A percentile compares a stretch with the other conserved stretches of the same genome.
Conservation (phyloP, 2,329 filamentous ascomycete genomes). For the Penicillium sp. region DNA sequence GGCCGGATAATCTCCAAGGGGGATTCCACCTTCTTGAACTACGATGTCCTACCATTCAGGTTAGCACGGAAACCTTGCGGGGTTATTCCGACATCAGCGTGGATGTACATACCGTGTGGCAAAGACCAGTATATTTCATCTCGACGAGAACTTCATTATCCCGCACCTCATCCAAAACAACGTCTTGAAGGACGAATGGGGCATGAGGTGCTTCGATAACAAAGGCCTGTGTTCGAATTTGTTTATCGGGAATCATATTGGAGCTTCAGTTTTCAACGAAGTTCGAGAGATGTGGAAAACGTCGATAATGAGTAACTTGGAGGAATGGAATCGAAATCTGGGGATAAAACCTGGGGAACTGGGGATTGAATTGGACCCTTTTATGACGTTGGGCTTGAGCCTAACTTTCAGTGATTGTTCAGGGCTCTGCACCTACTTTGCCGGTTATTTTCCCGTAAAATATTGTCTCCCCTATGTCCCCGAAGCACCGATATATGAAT, state of each 20-base stretch:
- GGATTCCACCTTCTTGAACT: slow-evolving; percentile 25
- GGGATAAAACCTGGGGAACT: neutral
- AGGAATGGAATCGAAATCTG: neutral
- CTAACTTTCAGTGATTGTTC: neutral
- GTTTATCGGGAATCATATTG: slow-evolving; percentile 18
- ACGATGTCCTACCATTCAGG: slow-evolving; percentile 23
- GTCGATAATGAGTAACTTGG: neutral
- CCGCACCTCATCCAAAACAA: slow-evolving; percentile 28
- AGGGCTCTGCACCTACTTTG: neutral
- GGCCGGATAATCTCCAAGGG: slow-evolving; percentile 25
- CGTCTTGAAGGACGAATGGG: slow-evolving; percentile 24
- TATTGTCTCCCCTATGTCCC: no score
- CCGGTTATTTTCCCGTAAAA: slow-evolving; percentile 6
- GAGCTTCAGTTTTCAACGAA: neutral
- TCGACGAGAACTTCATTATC: slow-evolving; percentile 35
- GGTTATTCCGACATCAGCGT: neutral
- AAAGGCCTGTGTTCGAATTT: slow-evolving; percentile 21
- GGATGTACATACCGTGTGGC: slow-evolving; percentile 27
- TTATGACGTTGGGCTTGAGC: neutral
- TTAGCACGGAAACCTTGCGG: neutral
- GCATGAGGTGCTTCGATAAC: slow-evolving; percentile 18
- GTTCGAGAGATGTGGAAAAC: neutral
- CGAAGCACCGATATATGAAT: slow-evolving; percentile 1
- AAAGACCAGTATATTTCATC: slow-evolving; percentile 38
- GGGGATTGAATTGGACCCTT: neutral